Evolutionary conservation across 345 rosid species (phyloP).

Genomic region (Pugionium cornutum): DNA sequence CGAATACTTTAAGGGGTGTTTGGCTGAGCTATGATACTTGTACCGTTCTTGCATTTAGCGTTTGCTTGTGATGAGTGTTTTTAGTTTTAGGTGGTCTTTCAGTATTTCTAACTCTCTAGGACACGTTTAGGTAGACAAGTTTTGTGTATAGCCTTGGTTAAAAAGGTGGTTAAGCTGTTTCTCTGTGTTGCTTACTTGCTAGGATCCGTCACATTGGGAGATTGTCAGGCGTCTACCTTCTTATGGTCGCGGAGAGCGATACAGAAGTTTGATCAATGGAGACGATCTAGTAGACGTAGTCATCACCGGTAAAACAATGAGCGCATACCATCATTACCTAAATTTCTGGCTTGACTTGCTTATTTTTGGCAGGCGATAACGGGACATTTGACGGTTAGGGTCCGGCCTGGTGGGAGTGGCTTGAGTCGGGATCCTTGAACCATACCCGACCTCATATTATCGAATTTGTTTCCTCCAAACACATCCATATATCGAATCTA

Average conservation of each 20-base stretch:
- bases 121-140: not conserved
- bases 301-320: constrained; percentile 58
- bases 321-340: not conserved
- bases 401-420: constrained; percentile 86
- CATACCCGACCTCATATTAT: constrained; percentile 88
- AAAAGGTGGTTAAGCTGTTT: constrained; percentile 17
- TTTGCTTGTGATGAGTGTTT: not conserved
- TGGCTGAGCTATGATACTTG: not conserved
- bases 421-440: constrained; percentile 60
- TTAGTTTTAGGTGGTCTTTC: not conserved
- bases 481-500: constrained; percentile 72
- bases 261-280: constrained; percentile 81
- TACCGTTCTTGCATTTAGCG: not conserved
- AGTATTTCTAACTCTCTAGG: not conserved
- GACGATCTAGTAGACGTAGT: constrained; percentile 72
- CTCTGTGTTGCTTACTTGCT: constrained; percentile 20
- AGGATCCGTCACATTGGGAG: constrained; percentile 89
- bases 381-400: constrained; percentile 96
- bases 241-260: constrained; percentile 78
- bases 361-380: constrained; percentile 58
- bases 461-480: constrained; percentile 63
- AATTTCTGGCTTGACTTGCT: not conserved
- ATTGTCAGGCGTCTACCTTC: constrained; percentile 79
- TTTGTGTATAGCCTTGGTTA: not conserved
- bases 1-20: too few relatives aligned